Conservation (phyloP, 1,284 basidiomycete genomes). For the Anthracocystis setariae region DNA sequence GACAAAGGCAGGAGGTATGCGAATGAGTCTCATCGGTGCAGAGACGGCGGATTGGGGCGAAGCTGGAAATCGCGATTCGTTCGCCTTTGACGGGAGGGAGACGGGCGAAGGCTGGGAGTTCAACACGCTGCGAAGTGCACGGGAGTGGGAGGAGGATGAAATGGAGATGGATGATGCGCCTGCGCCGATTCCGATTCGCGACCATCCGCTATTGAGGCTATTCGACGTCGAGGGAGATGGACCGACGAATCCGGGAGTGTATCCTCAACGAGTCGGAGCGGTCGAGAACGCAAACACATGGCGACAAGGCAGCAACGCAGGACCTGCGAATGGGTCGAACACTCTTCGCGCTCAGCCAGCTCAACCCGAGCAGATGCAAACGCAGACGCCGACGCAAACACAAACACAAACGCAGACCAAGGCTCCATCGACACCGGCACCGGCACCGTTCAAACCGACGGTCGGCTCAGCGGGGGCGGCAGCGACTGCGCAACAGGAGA, state of each 20-base stretch:
- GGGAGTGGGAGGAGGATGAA: constrained; percentile 41
- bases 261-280: constrained; percentile 9
- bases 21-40: constrained; percentile 75
- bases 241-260: constrained; percentile 11
- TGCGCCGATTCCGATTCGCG: constrained; percentile 40
- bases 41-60: constrained; percentile 52
- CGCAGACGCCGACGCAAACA: not conserved
- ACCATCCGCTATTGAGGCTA: constrained; percentile 55
- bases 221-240: constrained; percentile 45
- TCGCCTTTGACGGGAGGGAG: constrained; percentile 54
- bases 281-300: constrained; percentile 22
- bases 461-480: not conserved
- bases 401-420: not conserved
- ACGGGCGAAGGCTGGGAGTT: constrained; percentile 59
- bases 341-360: constrained; percentile 20
- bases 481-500: constrained; percentile 18
- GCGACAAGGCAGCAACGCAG: constrained; percentile 9
- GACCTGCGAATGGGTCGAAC: not conserved
- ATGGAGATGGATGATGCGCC: constrained; percentile 16
- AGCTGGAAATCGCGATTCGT: constrained; percentile 51
- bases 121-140: constrained; percentile 29
- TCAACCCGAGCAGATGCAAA: constrained; percentile 4
- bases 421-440: not conserved
- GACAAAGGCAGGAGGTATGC: constrained; percentile 81
- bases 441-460: constrained; percentile 21